phyloP scores from a whole-genome alignment of 2,329 filamentous ascomycete species.

The Tympanopsis confertula region DNA sequence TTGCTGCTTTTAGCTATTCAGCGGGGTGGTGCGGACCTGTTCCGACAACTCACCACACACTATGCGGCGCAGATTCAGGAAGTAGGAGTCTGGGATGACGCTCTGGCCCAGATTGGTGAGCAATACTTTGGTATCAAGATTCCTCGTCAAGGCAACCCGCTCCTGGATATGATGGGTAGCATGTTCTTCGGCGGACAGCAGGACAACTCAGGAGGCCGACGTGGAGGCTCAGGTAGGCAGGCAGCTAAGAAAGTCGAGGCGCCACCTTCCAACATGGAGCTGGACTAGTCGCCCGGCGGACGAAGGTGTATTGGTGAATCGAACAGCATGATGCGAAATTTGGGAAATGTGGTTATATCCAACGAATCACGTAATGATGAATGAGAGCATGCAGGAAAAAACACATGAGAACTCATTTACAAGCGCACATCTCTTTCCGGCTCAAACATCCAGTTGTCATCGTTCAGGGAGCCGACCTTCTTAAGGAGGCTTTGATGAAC shows the following conservation, averaged over 20 bases:
- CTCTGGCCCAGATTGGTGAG: constrained; percentile 56
- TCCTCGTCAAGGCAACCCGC: constrained; percentile 50
- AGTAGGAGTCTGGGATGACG: constrained; percentile 41
- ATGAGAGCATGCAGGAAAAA: neutral
- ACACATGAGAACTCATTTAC: too few species aligned
- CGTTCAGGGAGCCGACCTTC: constrained; percentile 37
- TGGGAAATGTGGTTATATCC: neutral
- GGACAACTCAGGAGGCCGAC: constrained; percentile 22
- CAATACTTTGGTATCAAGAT: constrained; percentile 61
- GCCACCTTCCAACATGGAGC: neutral
- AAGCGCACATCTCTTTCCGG: constrained; percentile 22
- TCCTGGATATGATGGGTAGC: constrained; percentile 60
- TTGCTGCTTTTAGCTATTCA: constrained; percentile 51
- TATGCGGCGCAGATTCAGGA: constrained; percentile 50
- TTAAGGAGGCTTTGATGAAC: constrained; percentile 18
- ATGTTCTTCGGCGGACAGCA: constrained; percentile 51
- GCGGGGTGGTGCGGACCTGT: constrained; percentile 34
- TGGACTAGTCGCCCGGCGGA: neutral
- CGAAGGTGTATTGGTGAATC: neutral
- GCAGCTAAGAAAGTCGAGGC: neutral
- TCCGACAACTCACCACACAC: constrained; percentile 48
- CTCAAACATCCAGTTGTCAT: constrained; percentile 52
- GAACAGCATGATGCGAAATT: neutral
- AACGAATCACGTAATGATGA: neutral
- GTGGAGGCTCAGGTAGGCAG: neutral